Evolutionary conservation across 306 rosid genomes (phyloP).

Genomic region (Lathyrus sativus): DNA sequence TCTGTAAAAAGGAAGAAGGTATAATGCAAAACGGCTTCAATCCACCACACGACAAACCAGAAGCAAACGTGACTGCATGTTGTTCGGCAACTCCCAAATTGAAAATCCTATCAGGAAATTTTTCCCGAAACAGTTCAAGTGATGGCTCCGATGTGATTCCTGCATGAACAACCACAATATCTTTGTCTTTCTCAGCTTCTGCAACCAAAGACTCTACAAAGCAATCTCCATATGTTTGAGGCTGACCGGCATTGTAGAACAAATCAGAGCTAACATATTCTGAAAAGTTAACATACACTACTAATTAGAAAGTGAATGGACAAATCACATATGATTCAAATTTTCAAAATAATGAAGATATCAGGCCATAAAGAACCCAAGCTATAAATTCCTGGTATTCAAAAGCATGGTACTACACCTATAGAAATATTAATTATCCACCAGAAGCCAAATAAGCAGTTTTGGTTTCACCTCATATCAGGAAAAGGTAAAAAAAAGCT

Average conservation of each 20-base stretch:
- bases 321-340: conserved; percentile 22
- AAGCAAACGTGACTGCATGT: conserved; percentile 94
- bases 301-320: conserved; percentile 27
- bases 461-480: conserved; percentile 26
- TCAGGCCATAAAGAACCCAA: conserved; percentile 16
- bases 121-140: conserved; percentile 63
- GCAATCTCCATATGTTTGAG: conserved; percentile 73
- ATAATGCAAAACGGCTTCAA: conserved; percentile 92
- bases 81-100: conserved; percentile 96
- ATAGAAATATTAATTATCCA: conserved; percentile 25
- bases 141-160: conserved; percentile 77
- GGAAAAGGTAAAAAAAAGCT: conserved; percentile 4
- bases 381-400: conserved; percentile 10
- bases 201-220: conserved; percentile 71
- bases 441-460: conserved; percentile 16
- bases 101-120: conserved; percentile 77
- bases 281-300: conserved; percentile 44
- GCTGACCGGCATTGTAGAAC: conserved; percentile 36
- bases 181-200: conserved; percentile 83
- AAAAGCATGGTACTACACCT: conserved; percentile 6
- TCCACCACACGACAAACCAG: conserved; percentile 92
- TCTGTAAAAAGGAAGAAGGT: conserved; percentile 83
- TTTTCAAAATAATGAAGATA: conserved; percentile 18
- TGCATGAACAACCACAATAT: conserved; percentile 84
- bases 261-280: conserved; percentile 49